phyloP scores from a whole-genome alignment of 2,329 filamentous ascomycete genomes.

The Fusarium sp. region DNA sequence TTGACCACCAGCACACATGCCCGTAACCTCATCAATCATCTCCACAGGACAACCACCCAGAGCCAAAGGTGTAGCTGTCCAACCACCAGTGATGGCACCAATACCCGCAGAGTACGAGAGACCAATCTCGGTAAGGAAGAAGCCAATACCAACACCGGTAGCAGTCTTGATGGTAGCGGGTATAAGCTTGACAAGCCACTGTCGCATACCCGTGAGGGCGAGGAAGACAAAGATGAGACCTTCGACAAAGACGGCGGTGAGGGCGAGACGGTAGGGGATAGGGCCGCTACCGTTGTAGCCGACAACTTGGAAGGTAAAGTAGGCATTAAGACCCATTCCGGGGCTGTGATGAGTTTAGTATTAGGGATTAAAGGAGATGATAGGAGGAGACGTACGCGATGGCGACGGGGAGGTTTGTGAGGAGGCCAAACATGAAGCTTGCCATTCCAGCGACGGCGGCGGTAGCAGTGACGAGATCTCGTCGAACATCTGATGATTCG shows the following conservation, averaged over 20 bases:
- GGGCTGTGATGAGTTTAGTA: slow-evolving; percentile 57
- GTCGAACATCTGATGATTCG: slow-evolving; percentile 65
- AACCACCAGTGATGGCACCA: slow-evolving; percentile 80
- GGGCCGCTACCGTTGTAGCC: slow-evolving; percentile 68
- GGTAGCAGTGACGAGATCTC: slow-evolving; percentile 85
- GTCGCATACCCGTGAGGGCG: slow-evolving; percentile 75
- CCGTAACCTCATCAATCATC: slow-evolving; percentile 58
- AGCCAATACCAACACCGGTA: slow-evolving; percentile 73
- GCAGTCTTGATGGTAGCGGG: slow-evolving; percentile 74
- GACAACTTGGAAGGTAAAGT: slow-evolving; percentile 76
- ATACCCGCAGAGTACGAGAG: slow-evolving; percentile 86
- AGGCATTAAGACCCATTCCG: slow-evolving; percentile 76
- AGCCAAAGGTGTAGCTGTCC: slow-evolving; percentile 74
- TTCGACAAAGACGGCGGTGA: slow-evolving; percentile 74
- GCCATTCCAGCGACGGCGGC: slow-evolving; percentile 82
- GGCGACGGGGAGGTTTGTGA: slow-evolving; percentile 79
- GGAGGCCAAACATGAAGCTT: slow-evolving; percentile 81
- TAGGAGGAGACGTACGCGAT: slow-evolving; percentile 48
- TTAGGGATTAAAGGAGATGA: background rate
- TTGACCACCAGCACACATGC: slow-evolving; percentile 68
- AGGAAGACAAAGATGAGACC: slow-evolving; percentile 74
- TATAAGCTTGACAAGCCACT: slow-evolving; percentile 77
- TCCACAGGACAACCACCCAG: slow-evolving; percentile 78
- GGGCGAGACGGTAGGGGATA: slow-evolving; percentile 69
- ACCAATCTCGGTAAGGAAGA: slow-evolving; percentile 73